A percentile compares a stretch with the other conserved stretches of the same genome.
Evolutionary conservation across 148 eudicot genomes (phyloP).

Genomic region (Fallopia convolvulus): DNA sequence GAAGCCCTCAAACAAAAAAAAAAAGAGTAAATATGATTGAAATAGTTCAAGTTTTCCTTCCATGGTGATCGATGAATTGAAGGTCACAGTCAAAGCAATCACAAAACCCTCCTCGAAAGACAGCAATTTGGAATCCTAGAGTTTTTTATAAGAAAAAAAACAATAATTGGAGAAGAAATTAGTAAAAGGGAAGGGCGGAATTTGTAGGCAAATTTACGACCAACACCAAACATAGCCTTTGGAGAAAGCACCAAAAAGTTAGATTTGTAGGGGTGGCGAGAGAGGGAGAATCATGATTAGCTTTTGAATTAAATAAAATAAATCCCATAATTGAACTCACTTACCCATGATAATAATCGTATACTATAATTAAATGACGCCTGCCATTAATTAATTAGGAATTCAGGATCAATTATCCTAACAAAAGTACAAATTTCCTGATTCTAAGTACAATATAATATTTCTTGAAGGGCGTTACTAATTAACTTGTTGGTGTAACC

Average conservation of each 20-base stretch:
- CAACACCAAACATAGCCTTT: background rate
- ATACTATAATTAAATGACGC: no score
- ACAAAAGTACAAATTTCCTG: background rate
- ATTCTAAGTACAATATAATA: background rate
- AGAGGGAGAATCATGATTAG: background rate
- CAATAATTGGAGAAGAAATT: background rate
- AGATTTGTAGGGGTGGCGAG: background rate
- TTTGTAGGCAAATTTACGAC: background rate
- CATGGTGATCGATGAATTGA: no score
- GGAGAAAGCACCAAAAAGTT: background rate
- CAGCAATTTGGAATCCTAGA: background rate
- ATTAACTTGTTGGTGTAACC: no score
- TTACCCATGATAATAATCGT: background rate
- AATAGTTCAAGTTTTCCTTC: no score
- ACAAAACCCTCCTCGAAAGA: background rate
- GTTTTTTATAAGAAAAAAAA: no score
- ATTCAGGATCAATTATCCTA: background rate
- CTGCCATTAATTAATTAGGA: background rate
- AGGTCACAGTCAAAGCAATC: no score
- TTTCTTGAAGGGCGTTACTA: no score
- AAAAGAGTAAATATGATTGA: no score
- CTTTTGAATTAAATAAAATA: background rate
- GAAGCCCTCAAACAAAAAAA: no score
- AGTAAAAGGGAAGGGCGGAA: background rate
- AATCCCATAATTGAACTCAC: background rate